Conservation (phyloP, 2,329 filamentous ascomycete genomes). For the Epichloe coenophiala region DNA sequence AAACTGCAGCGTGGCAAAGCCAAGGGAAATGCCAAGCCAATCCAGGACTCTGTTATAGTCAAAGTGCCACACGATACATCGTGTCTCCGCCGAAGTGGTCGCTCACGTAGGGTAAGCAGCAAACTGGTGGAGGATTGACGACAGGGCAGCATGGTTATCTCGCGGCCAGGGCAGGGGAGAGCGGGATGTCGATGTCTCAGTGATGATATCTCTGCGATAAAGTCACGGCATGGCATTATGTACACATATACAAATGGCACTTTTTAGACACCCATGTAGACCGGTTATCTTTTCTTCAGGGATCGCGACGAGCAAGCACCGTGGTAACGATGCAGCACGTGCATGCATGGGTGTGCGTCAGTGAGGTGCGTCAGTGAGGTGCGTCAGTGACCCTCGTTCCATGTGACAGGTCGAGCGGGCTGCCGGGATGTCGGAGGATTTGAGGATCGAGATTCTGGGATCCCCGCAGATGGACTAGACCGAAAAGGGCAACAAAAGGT, state of each 20-base stretch:
- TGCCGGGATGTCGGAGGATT: not conserved
- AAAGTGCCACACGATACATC: not conserved
- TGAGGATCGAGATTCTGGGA: not conserved
- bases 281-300: too few species aligned
- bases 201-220: not conserved
- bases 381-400: too few species aligned
- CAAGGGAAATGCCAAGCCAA: conserved; percentile 5
- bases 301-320: too few species aligned
- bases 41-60: not conserved
- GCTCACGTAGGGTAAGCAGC: conserved; percentile 21
- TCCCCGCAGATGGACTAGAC: not conserved
- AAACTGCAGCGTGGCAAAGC: conserved; percentile 1
- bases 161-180: too few species aligned
- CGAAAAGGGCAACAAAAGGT: too few species aligned
- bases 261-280: too few species aligned
- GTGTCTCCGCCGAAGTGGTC: conserved; percentile 20
- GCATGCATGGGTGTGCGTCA: not conserved
- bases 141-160: too few species aligned
- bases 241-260: not conserved
- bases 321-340: not conserved
- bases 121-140: conserved; percentile 12
- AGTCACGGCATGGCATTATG: not conserved
- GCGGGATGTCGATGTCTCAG: not conserved
- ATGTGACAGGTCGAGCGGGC: too few species aligned
- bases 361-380: too few species aligned